Percentiles rank a stretch among this genome's conserved stretches.
These are phyloP conservation scores for Pittosporum tobira DNA, from an alignment of 129 eudicot species.

Conservation along the genomic window DNA sequence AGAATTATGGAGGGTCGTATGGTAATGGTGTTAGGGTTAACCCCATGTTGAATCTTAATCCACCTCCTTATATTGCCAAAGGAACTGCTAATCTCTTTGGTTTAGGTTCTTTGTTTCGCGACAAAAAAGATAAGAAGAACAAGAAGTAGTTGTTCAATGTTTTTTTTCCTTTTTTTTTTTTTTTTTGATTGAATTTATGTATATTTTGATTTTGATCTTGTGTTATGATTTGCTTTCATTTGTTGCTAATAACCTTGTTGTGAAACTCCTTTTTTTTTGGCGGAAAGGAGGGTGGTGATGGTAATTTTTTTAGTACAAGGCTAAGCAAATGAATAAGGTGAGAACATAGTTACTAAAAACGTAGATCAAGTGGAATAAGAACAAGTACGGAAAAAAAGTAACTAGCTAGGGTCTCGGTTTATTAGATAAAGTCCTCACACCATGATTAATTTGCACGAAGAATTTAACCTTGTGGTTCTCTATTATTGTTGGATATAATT, in stretches of 20 bases:
- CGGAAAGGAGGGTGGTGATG: background rate
- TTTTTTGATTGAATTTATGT: background rate
- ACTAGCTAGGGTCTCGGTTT: too few species aligned
- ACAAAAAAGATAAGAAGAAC: slow-evolving; percentile 38
- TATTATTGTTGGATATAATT: too few species aligned
- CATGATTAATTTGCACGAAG: too few species aligned
- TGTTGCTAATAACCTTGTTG: background rate
- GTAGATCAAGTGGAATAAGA: too few species aligned
- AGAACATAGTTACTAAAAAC: too few species aligned
- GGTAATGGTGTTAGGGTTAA: slow-evolving; percentile 23
- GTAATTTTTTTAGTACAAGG: background rate
- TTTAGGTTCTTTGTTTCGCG: slow-evolving; percentile 33
- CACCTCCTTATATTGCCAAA: slow-evolving; percentile 32
- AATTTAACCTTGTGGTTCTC: too few species aligned
- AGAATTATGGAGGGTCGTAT: slow-evolving; percentile 23
- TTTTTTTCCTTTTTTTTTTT: background rate
- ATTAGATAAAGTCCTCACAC: too few species aligned
- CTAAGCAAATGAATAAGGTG: background rate
- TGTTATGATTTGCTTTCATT: background rate
- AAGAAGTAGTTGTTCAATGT: slow-evolving; percentile 24
- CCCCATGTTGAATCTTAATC: slow-evolving; percentile 32
- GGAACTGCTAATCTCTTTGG: slow-evolving; percentile 41
- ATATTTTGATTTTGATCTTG: background rate
- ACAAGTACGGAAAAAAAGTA: too few species aligned
- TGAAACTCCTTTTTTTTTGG: background rate